Percentiles rank a stretch among this genome's conserved stretches.
Conservation (phyloP, 2,329 filamentous ascomycete genomes). For the Sarocladium strictum region DNA sequence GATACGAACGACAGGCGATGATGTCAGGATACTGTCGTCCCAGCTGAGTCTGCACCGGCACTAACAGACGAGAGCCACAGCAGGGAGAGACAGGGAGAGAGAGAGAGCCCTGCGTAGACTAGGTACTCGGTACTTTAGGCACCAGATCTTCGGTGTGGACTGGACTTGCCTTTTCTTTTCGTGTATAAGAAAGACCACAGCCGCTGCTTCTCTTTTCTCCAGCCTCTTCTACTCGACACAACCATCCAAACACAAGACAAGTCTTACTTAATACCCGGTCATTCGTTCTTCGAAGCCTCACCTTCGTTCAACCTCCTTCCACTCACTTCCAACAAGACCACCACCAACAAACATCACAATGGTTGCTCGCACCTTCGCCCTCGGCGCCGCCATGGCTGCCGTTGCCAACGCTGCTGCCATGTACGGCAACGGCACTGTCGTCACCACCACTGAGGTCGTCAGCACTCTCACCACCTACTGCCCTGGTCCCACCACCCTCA, state of each 20-base stretch:
- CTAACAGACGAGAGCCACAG: not conserved
- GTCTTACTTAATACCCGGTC: no score
- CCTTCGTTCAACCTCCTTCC: not conserved
- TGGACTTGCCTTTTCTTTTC: no score
- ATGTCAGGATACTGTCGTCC: not conserved
- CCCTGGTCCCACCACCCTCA: conserved; percentile 43
- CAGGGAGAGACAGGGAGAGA: no score
- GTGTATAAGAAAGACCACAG: no score
- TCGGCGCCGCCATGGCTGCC: conserved; percentile 3
- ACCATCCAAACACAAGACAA: no score
- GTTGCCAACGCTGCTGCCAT: not conserved
- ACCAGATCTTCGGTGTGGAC: no score
- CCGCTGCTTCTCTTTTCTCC: not conserved
- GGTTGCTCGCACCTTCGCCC: not conserved
- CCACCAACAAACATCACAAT: not conserved
- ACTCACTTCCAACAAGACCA: not conserved
- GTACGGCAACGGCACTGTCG: conserved; percentile 18
- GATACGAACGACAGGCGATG: conserved; percentile 3
- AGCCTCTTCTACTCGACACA: not conserved
- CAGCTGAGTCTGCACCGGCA: not conserved
- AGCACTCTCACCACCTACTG: conserved; percentile 34
- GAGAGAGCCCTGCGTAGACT: no score
- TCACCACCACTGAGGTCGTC: conserved; percentile 28
- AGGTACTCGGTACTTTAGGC: no score
- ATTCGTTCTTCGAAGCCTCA: not conserved